Base-by-base conservation (phyloP, 345 rosid genomes). In the Murraya koenigii region DNA sequence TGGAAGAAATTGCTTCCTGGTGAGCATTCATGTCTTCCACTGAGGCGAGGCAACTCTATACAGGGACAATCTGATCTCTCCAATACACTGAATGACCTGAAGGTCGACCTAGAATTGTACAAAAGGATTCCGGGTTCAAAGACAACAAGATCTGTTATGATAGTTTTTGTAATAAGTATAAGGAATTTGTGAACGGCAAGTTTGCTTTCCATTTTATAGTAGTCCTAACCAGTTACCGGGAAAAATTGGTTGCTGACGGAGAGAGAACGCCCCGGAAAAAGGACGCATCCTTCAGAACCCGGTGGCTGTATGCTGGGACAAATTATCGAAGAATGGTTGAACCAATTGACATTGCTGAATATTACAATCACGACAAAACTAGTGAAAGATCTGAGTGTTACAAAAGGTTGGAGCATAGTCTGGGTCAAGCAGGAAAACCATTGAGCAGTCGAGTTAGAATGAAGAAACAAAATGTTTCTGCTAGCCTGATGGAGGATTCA, bases 331-430 rank as follows among this genome's bases (percentile, higher is more conserved):
- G 95, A 71, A 76, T 94, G 89, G 75, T 92, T 6, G 97, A 94
- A 39, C 98, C 97, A 0, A 92, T 94, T 20, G 90, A 86, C 19
- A 86, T 94, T 38, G 94, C 97, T n/a, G 89, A 90, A 2, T 86
- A 81, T 80, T 91, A 94, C 69, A 75, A 41, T 26, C 74, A 81
- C 77, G 91, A 92, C 64, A 22, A 26, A 38, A 25, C 30, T 14
- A 1, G 28, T 5, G 92, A 90, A 75, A 85, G 98, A 63, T 75
- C 88, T 4, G 62, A 0, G n/a, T 95, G 89, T 69, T 91, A 75
- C 77, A 69, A 20, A 13, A 77, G 79, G 81, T 73, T 90, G 67
- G 86, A 91, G 82, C 17, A 87, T 25, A 86, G 91, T 97, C 85
- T 76, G 26, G 56, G 70, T 28, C 72, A 59, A 13, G 64, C 44